Percentiles rank a stretch among this genome's conserved stretches.
These are phyloP conservation scores for Blastocystis hominis DNA, from an alignment of 352 stramenopile genomes.

Conservation along the genomic window DNA sequence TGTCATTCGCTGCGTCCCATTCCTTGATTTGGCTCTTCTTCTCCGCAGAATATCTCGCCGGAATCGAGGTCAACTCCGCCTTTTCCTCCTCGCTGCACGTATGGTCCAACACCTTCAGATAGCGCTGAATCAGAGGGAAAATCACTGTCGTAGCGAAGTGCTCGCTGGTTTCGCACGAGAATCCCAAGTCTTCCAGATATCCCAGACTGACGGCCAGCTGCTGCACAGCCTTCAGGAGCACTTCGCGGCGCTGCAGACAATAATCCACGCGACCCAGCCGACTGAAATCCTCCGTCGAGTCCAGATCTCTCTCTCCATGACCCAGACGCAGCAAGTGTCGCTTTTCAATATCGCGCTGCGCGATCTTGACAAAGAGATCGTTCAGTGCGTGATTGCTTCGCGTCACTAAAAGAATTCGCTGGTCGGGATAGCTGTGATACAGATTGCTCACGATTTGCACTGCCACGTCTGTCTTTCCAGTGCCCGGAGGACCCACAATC, in stretches of 20 bases:
- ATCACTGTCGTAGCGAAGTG: constrained; percentile 86
- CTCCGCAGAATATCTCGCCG: not conserved
- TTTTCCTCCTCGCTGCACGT: not conserved
- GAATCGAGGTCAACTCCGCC: not conserved
- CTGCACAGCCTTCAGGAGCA: constrained; percentile 82
- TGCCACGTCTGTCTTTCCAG: constrained; percentile 79
- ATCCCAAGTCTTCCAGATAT: constrained; percentile 69
- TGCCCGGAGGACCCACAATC: constrained; percentile 76
- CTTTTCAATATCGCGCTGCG: constrained; percentile 66
- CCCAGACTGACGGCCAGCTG: constrained; percentile 79
- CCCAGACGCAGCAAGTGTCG: constrained; percentile 82
- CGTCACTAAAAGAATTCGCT: constrained; percentile 84
- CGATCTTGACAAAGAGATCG: constrained; percentile 84
- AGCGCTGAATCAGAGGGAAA: constrained; percentile 69
- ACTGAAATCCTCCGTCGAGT: constrained; percentile 76
- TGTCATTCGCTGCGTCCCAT: not conserved
- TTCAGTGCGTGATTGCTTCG: constrained; percentile 86
- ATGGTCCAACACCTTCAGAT: constrained; percentile 33
- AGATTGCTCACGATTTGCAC: constrained; percentile 85
- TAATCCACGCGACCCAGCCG: constrained; percentile 79
- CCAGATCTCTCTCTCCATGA: constrained; percentile 66
- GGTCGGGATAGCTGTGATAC: constrained; percentile 71
- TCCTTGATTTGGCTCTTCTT: not conserved
- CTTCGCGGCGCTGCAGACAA: constrained; percentile 67
- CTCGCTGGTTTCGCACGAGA: constrained; percentile 87